phyloP scores from a whole-genome alignment of 2,329 filamentous ascomycete species.

The Neonectria hederae region DNA sequence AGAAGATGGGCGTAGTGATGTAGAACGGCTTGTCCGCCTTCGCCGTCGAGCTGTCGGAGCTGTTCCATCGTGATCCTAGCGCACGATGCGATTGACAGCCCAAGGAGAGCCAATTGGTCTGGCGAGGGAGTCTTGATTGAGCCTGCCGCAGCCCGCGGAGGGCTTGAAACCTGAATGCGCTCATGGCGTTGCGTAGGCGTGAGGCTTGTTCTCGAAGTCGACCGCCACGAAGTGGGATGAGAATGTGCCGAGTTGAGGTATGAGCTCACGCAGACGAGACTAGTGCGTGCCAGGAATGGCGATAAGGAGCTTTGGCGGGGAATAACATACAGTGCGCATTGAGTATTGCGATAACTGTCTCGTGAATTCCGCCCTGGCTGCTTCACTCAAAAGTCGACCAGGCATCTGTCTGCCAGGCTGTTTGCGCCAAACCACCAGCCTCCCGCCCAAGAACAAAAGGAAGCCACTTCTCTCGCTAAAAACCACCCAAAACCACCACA shows the following conservation, averaged over 20 bases:
- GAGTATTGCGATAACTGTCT: constrained; percentile 36
- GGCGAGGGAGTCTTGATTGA: constrained; percentile 29
- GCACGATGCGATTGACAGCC: constrained; percentile 40
- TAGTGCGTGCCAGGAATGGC: constrained; percentile 1
- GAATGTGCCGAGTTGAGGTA: constrained; percentile 17
- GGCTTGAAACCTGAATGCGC: constrained; percentile 39
- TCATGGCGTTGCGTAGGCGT: constrained; percentile 40
- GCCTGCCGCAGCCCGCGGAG: constrained; percentile 37
- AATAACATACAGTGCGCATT: constrained; percentile 32
- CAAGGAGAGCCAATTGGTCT: constrained; percentile 42
- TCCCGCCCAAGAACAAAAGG: neutral
- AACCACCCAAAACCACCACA: neutral
- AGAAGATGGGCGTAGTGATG: constrained; percentile 96
- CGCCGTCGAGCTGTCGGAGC: constrained; percentile 41
- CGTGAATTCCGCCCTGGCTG: constrained; percentile 15
- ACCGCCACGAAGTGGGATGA: constrained; percentile 10
- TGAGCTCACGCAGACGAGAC: constrained; percentile 21
- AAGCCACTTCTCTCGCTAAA: neutral
- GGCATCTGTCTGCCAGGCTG: constrained; percentile 5
- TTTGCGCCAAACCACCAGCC: constrained; percentile 37
- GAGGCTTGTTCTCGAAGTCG: constrained; percentile 1
- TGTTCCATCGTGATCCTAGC: constrained; percentile 44
- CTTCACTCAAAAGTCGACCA: constrained; percentile 23
- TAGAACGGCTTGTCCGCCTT: constrained; percentile 80
- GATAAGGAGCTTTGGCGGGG: constrained; percentile 27